Percentiles rank a stretch among this genome's conserved stretches.
Evolutionary conservation across 1,284 basidiomycete species (phyloP).

Genomic region (Cronartium ribicola): DNA sequence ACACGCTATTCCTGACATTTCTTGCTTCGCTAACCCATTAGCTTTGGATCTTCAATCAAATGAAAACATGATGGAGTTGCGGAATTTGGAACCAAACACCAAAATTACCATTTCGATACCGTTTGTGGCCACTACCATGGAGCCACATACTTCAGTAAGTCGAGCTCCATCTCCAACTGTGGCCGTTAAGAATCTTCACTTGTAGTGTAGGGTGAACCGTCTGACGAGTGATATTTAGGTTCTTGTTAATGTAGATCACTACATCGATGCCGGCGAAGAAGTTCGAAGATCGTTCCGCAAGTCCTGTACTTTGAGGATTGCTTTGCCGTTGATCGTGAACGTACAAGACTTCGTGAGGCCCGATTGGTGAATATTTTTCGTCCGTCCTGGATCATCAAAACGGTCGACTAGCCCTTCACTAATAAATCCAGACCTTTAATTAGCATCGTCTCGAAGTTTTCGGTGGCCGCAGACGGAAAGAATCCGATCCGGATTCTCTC

Average conservation of each 20-base stretch:
- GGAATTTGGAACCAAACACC: background rate
- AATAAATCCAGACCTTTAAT: background rate
- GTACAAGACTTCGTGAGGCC: slow-evolving; percentile 81
- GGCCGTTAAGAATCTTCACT: background rate
- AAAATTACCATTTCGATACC: slow-evolving; percentile 4
- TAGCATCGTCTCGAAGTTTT: slow-evolving; percentile 68
- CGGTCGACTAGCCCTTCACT: background rate
- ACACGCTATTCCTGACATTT: background rate
- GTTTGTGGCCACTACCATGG: background rate
- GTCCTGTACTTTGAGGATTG: slow-evolving; percentile 60
- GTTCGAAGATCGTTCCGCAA: slow-evolving; percentile 58
- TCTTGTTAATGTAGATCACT: slow-evolving; percentile 61
- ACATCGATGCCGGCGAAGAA: slow-evolving; percentile 58
- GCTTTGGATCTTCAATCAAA: background rate
- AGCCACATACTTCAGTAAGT: background rate
- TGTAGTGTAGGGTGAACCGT: no score
- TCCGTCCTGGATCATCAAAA: slow-evolving; percentile 13
- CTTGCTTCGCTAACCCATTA: no score
- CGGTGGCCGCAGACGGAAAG: slow-evolving; percentile 66
- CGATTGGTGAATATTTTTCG: slow-evolving; percentile 55
- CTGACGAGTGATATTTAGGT: slow-evolving; percentile 60
- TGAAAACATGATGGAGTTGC: slow-evolving; percentile 3
- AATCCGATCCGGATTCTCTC: slow-evolving; percentile 66
- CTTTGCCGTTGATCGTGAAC: slow-evolving; percentile 72
- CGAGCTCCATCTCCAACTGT: background rate